Evolutionary conservation across 164 flowering plant genomes (phyloP), one percentile per base, ranked within the genome.

Genomic region (Macadamia integrifolia): DNA sequence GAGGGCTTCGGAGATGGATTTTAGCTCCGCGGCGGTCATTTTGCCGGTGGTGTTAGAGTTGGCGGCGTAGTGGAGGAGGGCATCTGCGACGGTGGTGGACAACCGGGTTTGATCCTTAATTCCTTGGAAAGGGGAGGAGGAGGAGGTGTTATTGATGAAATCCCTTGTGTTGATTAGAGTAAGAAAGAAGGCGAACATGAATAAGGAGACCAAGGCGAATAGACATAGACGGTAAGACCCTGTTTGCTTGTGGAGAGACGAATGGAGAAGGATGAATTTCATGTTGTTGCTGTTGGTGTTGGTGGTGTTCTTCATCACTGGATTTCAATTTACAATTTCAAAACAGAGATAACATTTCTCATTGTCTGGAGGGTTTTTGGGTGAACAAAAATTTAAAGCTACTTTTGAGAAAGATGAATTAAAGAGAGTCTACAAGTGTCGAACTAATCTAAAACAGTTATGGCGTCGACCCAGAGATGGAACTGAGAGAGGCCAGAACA

Each of bases 11-110:
- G 90, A 72, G 58, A 91, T 71, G 74, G 82, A 31, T 56, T 65
- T 66, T 65, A 89, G 79, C 65, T 93, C 97, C 10, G 76, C 30
- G 40, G 76, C 14, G 53, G 92, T 60, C 93, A 93, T 86, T 59
- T 71, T 80, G 49, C 81, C 78, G 15, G 82, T 72, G 74, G 68
- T 2, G 73, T 88, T 87, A 23, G 88, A 64, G 68, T 71, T 31
- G 64, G 84, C 40, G 60, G 89, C 84, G 80, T 88, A 87, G 78
- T 87, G 96, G 70, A 91, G 79, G 69, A 88, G 86, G 15, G 92
- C 83, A 69, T 80, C 77, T 63, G 76, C 58, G 56, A 85, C 49
- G 60, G 78, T 28, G 18, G 59, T 8, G 0, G 88, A 80, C 58
- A 80, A 72, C 6, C 62, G 57, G 23, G 69, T n/a, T 1, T 63